Evolutionary conservation across 2,329 filamentous ascomycete genomes (phyloP).

Genomic region (Amylocarpus encephaloides): DNA sequence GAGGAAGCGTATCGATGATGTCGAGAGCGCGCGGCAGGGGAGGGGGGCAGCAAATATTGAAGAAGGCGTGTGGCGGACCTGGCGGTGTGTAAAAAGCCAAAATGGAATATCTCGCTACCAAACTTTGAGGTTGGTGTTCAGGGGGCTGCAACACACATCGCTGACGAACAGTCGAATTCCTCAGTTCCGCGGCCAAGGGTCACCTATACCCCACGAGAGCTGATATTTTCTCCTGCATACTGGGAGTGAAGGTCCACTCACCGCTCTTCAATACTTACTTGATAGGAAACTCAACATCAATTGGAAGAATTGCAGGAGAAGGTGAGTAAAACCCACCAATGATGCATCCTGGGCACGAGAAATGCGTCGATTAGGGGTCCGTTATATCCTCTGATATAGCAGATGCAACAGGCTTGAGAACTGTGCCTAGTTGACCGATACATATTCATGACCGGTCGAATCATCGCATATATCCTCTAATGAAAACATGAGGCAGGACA

Average conservation of each 20-base stretch:
- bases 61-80: neutral
- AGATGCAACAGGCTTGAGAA: too few species aligned
- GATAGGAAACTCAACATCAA: neutral
- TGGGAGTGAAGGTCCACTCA: neutral
- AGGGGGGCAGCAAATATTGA: neutral
- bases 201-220: neutral
- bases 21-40: neutral
- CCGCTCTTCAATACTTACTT: neutral
- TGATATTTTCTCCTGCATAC: neutral
- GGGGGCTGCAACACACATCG: neutral
- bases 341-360: neutral
- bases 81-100: neutral
- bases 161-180: neutral
- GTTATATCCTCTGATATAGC: neutral
- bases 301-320: neutral
- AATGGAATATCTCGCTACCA: neutral
- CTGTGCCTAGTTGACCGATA: neutral
- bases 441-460: neutral
- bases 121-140: neutral
- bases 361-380: neutral
- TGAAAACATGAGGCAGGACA: neutral
- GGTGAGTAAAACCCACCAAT: neutral
- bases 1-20: neutral
- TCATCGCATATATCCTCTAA: neutral
- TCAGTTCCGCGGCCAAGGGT: slow-evolving; percentile 1